Evolutionary conservation across 371 early-diverging fungal genomes (phyloP).

Genomic region (Blastocladiella emersonii): DNA sequence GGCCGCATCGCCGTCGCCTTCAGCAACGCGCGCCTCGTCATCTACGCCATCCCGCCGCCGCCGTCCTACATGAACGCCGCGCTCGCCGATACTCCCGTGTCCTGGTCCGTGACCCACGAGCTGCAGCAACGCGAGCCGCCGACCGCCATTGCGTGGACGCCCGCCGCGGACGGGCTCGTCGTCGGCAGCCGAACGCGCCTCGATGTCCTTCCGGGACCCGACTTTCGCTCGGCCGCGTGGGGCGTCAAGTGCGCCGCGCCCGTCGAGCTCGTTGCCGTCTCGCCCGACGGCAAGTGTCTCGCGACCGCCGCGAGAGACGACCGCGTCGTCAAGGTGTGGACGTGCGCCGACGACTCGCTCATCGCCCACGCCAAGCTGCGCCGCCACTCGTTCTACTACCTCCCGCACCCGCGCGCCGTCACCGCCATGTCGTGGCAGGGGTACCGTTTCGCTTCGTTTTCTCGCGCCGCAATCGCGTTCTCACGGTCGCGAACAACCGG

Average conservation of each 20-base stretch:
- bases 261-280: background rate
- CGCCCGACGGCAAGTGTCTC: background rate
- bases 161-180: background rate
- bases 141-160: background rate
- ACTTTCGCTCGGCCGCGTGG: background rate
- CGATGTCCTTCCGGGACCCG: no score
- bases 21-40: background rate
- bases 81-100: no score
- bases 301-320: constrained; percentile 28
- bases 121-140: background rate
- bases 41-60: background rate
- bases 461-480: background rate
- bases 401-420: constrained; percentile 54
- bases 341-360: constrained; percentile 15
- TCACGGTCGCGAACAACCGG: background rate
- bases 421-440: constrained; percentile 52
- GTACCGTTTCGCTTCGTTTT: background rate
- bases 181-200: background rate
- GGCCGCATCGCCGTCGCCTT: background rate
- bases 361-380: background rate
- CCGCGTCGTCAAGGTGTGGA: constrained; percentile 57
- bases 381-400: constrained; percentile 43
- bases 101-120: background rate
- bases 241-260: background rate
- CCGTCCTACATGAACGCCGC: background rate